Percentiles rank a stretch among this genome's conserved stretches.
Conservation (phyloP, 192 early-diverging fungal species). For the Phlyctochytrium arcticum region DNA sequence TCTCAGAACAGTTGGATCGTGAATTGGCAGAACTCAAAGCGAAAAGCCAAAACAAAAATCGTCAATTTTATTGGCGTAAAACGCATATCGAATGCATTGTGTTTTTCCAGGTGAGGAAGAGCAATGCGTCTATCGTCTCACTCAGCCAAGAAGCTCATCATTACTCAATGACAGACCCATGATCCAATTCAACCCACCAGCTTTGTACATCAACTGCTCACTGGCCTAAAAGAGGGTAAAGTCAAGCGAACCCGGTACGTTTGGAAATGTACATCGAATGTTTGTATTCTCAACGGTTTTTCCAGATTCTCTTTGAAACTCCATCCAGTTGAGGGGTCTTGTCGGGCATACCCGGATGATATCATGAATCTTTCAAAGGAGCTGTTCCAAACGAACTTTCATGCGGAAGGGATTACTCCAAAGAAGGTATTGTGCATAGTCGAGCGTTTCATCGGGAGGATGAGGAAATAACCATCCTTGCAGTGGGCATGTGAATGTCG, state of each 20-base stretch:
- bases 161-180: neutral
- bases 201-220: slow-evolving; percentile 28
- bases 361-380: slow-evolving; percentile 28
- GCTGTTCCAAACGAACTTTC: slow-evolving; percentile 18
- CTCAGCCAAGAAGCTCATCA: no score
- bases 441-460: neutral
- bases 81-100: slow-evolving; percentile 41
- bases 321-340: slow-evolving; percentile 20
- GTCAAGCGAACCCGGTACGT: slow-evolving; percentile 35
- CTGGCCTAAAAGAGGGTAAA: slow-evolving; percentile 28
- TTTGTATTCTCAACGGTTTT: slow-evolving; percentile 8
- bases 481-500: slow-evolving; percentile 37
- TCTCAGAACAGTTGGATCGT: slow-evolving; percentile 28
- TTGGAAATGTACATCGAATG: slow-evolving; percentile 2
- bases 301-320: slow-evolving; percentile 20
- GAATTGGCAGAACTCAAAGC: slow-evolving; percentile 23
- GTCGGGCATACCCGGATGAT: slow-evolving; percentile 23
- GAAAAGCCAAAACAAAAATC: neutral
- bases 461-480: neutral
- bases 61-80: slow-evolving; percentile 32
- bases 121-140: neutral
- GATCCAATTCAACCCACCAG: slow-evolving; percentile 29
- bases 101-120: slow-evolving; percentile 29
- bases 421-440: neutral
- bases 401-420: slow-evolving; percentile 1